Evolutionary conservation across 768 basidiomycete species (phyloP).

Genomic region (Agaricus bisporus): DNA sequence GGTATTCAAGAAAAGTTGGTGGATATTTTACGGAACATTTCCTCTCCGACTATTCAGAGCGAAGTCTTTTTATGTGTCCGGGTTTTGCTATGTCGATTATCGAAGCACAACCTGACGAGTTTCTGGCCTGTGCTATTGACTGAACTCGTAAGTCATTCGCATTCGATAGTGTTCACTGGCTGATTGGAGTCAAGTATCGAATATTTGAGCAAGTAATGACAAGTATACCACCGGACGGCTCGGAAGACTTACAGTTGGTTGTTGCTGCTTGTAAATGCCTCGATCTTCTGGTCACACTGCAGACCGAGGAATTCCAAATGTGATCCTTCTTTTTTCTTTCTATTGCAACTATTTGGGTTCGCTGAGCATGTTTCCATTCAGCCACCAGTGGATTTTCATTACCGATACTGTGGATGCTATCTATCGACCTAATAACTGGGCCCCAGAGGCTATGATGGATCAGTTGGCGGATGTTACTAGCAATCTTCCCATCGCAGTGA

Average conservation of each 20-base stretch:
- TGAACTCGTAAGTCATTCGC: conserved; percentile 59
- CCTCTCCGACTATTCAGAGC: conserved; percentile 81
- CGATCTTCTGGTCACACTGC: conserved; percentile 86
- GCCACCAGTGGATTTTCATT: conserved; percentile 98
- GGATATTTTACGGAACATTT: conserved; percentile 76
- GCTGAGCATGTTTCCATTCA: conserved; percentile 19
- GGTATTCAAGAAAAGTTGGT: conserved; percentile 96
- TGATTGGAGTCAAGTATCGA: conserved; percentile 54
- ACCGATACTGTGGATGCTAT: conserved; percentile 96
- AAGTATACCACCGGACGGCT: conserved; percentile 68
- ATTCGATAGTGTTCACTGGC: not conserved
- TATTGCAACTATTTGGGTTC: not conserved
- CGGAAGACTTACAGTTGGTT: conserved; percentile 78
- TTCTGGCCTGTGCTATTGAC: conserved; percentile 96
- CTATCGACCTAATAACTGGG: conserved; percentile 79
- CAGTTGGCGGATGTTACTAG: conserved; percentile 78
- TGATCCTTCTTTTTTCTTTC: conserved; percentile 24
- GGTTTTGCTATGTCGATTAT: conserved; percentile 84
- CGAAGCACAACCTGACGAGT: conserved; percentile 85
- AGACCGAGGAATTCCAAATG: conserved; percentile 99
- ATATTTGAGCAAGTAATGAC: conserved; percentile 80
- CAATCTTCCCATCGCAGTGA: conserved; percentile 50
- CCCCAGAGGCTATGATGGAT: conserved; percentile 86
- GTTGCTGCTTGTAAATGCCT: conserved; percentile 91
- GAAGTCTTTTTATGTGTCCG: conserved; percentile 95